Conservation (phyloP, 2,329 filamentous ascomycete species). For the Blastomyces silverae region DNA sequence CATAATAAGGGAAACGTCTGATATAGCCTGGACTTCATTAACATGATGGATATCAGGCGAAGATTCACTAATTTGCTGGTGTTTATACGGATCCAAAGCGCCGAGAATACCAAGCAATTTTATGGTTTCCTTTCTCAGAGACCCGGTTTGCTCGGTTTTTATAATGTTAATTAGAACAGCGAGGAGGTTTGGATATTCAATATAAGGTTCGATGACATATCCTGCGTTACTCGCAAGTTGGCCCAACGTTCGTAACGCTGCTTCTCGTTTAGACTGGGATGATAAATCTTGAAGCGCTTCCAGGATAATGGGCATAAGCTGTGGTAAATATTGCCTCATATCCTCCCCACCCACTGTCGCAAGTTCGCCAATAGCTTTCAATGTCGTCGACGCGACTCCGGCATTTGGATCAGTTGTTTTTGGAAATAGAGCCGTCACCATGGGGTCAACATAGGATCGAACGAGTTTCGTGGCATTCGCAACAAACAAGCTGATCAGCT, state of each 20-base stretch:
- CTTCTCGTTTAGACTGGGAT: slow-evolving; percentile 81
- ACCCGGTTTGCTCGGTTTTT: slow-evolving; percentile 79
- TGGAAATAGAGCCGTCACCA: slow-evolving; percentile 83
- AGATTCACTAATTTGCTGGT: slow-evolving; percentile 85
- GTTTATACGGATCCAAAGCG: slow-evolving; percentile 90
- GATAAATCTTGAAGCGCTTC: slow-evolving; percentile 90
- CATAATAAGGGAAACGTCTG: slow-evolving; percentile 97
- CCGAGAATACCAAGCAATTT: slow-evolving; percentile 94
- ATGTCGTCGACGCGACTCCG: slow-evolving; percentile 86
- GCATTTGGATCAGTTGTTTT: slow-evolving; percentile 81
- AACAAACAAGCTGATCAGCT: slow-evolving; percentile 84
- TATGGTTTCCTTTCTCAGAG: slow-evolving; percentile 86
- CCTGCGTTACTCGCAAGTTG: slow-evolving; percentile 93
- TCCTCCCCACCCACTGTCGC: slow-evolving; percentile 89
- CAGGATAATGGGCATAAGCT: slow-evolving; percentile 91
- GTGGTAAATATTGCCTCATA: slow-evolving; percentile 84
- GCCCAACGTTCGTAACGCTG: slow-evolving; percentile 81
- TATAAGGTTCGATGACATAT: slow-evolving; percentile 93
- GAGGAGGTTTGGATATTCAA: slow-evolving; percentile 88
- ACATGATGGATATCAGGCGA: slow-evolving; percentile 72
- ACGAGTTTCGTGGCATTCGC: slow-evolving; percentile 89
- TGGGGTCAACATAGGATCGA: slow-evolving; percentile 93
- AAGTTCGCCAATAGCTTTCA: slow-evolving; percentile 89
- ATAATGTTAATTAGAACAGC: slow-evolving; percentile 92
- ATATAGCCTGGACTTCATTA: slow-evolving; percentile 61